These are phyloP conservation scores for Coemansia sp. DNA, from an alignment of 192 early-diverging fungal genomes.

Conservation along the genomic window DNA sequence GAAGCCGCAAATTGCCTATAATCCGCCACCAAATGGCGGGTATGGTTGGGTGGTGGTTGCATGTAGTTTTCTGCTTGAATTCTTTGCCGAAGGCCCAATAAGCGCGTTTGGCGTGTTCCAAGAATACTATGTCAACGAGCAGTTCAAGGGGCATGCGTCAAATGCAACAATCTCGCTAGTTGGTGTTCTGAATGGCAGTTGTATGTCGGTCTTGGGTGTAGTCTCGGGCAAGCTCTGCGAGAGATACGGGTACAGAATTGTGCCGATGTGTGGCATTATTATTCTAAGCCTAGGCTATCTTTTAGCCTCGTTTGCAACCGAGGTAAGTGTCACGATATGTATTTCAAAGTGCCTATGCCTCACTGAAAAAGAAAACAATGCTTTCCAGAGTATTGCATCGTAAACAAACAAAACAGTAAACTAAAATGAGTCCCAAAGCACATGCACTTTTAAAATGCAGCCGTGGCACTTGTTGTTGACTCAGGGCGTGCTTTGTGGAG, in stretches of 20 bases:
- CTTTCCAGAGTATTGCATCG: too few relatives aligned
- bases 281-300: constrained; percentile 42
- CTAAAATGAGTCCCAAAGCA: not conserved
- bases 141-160: constrained; percentile 36
- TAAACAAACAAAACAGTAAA: too few relatives aligned
- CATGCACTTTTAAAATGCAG: constrained; percentile 26
- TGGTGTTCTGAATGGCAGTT: constrained; percentile 39
- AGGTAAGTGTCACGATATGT: constrained; percentile 30
- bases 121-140: constrained; percentile 50
- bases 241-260: constrained; percentile 38
- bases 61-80: constrained; percentile 48
- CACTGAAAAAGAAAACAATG: not conserved
- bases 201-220: constrained; percentile 44
- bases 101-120: constrained; percentile 55
- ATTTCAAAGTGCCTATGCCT: not conserved
- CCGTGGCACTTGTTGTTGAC: constrained; percentile 61
- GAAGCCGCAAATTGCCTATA: constrained; percentile 14
- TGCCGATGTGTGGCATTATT: constrained; percentile 36
- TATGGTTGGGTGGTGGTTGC: constrained; percentile 53
- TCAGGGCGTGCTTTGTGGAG: constrained; percentile 58
- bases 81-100: constrained; percentile 49
- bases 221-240: constrained; percentile 51
- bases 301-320: constrained; percentile 48
- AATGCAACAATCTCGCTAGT: constrained; percentile 50
- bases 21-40: constrained; percentile 42